A percentile compares a stretch with the other conserved stretches of the same genome.
phyloP scores from a whole-genome alignment of 768 basidiomycete species.

The Trametes meyenii region DNA sequence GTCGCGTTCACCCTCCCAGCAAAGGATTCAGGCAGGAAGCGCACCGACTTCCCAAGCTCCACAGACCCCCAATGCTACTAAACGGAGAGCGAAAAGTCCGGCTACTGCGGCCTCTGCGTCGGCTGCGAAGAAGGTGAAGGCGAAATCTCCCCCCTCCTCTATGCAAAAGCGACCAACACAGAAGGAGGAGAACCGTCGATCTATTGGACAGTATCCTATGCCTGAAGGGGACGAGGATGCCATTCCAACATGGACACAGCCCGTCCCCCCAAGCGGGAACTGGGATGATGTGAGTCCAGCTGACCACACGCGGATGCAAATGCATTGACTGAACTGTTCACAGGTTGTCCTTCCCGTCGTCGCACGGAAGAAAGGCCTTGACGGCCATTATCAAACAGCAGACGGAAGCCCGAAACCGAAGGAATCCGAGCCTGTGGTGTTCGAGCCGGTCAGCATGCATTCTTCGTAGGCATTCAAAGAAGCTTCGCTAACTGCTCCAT shows the following conservation, averaged over 20 bases:
- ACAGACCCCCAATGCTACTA: constrained; percentile 37
- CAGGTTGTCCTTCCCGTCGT: constrained; percentile 86
- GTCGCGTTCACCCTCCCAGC: constrained; percentile 25
- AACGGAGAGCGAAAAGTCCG: constrained; percentile 52
- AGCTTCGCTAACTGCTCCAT: background rate
- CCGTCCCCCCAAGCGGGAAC: constrained; percentile 64
- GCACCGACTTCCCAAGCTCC: constrained; percentile 16
- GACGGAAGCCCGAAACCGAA: constrained; percentile 68
- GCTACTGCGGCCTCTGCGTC: constrained; percentile 42
- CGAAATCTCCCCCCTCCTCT: constrained; percentile 38
- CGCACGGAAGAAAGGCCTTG: constrained; percentile 79
- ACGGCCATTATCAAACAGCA: constrained; percentile 66
- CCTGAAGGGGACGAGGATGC: constrained; percentile 66
- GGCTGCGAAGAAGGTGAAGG: constrained; percentile 43
- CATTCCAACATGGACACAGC: constrained; percentile 83
- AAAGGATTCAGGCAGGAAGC: constrained; percentile 18
- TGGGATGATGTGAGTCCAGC: constrained; percentile 74
- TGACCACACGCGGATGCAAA: constrained; percentile 15
- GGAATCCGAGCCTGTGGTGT: constrained; percentile 27
- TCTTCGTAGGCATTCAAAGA: background rate
- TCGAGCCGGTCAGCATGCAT: constrained; percentile 59
- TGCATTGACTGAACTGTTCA: constrained; percentile 1
- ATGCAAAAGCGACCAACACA: constrained; percentile 38
- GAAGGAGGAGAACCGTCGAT: constrained; percentile 52
- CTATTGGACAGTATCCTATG: constrained; percentile 70